These are phyloP conservation scores for Yamadazyma mexicana DNA, from an alignment of 1,139 yeast species.

Conservation along the genomic window DNA sequence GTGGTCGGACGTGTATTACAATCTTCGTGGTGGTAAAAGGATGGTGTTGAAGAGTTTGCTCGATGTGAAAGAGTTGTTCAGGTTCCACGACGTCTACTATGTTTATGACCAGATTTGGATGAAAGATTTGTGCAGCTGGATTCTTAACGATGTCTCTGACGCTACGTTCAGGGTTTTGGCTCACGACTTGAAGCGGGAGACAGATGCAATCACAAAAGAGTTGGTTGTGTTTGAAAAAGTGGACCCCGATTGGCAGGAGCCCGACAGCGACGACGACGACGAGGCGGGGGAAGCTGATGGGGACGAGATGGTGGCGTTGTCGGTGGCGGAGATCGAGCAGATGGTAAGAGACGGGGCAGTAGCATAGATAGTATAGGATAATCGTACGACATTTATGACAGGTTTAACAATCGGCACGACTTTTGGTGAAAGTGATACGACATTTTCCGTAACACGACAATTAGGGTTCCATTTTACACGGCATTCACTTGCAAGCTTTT, in stretches of 20 bases:
- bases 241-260: constrained; percentile 12
- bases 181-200: constrained; percentile 54
- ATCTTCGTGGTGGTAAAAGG: constrained; percentile 69
- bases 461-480: too few species aligned
- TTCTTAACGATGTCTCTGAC: constrained; percentile 59
- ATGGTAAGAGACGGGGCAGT: constrained; percentile 40
- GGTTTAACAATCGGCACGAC: too few species aligned
- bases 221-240: constrained; percentile 43
- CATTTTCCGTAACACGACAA: too few species aligned
- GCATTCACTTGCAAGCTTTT: too few species aligned
- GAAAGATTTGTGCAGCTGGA: constrained; percentile 82
- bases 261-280: constrained; percentile 19
- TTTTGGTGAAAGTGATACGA: too few species aligned
- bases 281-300: constrained; percentile 20
- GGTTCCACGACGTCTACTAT: constrained; percentile 84
- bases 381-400: too few species aligned
- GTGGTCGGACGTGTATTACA: constrained; percentile 74
- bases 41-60: constrained; percentile 60
- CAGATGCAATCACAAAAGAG: constrained; percentile 21
- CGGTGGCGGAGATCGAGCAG: constrained; percentile 51
- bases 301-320: constrained; percentile 44
- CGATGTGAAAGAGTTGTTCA: constrained; percentile 67
- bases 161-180: constrained; percentile 59
- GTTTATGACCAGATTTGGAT: constrained; percentile 80
- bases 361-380: neutral